Conservation (phyloP, 176 grass and related monocot genomes). For the Eragrostis nindensis region DNA sequence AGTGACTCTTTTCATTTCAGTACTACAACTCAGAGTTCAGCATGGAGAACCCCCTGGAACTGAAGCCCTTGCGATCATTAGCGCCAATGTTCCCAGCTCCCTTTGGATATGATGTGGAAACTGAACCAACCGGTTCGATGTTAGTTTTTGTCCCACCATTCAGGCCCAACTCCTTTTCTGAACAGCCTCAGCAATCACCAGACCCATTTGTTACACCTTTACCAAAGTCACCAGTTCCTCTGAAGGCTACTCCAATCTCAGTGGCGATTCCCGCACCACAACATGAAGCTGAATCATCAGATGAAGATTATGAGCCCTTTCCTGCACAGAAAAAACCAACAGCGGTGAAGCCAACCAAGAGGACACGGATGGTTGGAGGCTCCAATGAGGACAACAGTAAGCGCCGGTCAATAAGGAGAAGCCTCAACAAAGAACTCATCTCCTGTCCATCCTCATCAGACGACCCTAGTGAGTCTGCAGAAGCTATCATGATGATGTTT, state of each 20-base stretch:
- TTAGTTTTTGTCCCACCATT: slow-evolving; percentile 42
- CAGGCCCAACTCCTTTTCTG: slow-evolving; percentile 21
- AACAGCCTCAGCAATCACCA: slow-evolving; percentile 6
- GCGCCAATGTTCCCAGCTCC: slow-evolving; percentile 59
- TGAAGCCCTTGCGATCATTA: slow-evolving; percentile 56
- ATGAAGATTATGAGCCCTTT: slow-evolving; percentile 27
- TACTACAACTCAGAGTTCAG: slow-evolving; percentile 3
- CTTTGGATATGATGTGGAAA: slow-evolving; percentile 44
- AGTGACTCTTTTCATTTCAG: not conserved
- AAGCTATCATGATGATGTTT: slow-evolving; percentile 47
- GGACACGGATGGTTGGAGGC: not conserved
- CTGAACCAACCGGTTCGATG: slow-evolving; percentile 37
- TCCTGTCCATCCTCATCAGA: slow-evolving; percentile 33
- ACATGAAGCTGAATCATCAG: not conserved
- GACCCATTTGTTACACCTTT: slow-evolving; percentile 4
- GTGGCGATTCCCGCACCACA: not conserved
- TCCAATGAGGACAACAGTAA: slow-evolving; percentile 20
- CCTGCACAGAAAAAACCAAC: not conserved
- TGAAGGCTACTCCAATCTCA: slow-evolving; percentile 38
- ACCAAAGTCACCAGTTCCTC: slow-evolving; percentile 29
- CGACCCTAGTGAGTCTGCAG: slow-evolving; percentile 41
- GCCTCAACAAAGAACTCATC: slow-evolving; percentile 33
- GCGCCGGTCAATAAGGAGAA: slow-evolving; percentile 39
- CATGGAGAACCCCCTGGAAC: slow-evolving; percentile 35
- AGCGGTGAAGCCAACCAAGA: slow-evolving; percentile 22